These are phyloP conservation scores for Testicularia cyperi DNA, from an alignment of 1,284 basidiomycete genomes.

Conservation along the genomic window DNA sequence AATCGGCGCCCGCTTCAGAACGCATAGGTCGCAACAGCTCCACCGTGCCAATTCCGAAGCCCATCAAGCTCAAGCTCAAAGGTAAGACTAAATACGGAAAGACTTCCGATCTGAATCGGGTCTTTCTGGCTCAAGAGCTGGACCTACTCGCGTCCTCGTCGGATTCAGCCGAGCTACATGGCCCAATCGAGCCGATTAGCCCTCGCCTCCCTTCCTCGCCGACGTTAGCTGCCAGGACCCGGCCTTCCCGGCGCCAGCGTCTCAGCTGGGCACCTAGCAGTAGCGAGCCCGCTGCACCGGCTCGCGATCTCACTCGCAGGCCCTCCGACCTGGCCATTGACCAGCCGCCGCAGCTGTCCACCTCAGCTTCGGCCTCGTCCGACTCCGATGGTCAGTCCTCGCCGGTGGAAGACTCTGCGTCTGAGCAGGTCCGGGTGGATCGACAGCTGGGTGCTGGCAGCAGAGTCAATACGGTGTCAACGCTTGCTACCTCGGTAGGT, in stretches of 20 bases:
- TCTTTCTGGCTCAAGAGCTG: slow-evolving; percentile 60
- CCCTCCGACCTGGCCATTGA: not conserved
- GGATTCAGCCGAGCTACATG: too few relatives aligned
- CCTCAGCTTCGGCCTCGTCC: not conserved
- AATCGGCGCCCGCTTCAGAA: slow-evolving; percentile 7
- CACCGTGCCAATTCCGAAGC: slow-evolving; percentile 7
- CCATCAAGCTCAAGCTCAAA: slow-evolving; percentile 20
- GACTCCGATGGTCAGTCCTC: not conserved
- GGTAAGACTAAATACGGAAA: slow-evolving; percentile 27
- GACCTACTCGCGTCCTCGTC: too few relatives aligned
- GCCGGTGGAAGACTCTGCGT: not conserved
- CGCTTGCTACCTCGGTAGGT: slow-evolving; percentile 2
- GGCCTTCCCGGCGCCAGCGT: slow-evolving; percentile 4
- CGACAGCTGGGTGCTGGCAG: slow-evolving; percentile 17
- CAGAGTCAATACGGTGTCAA: slow-evolving; percentile 5
- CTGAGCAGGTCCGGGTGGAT: not conserved
- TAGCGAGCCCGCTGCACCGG: too few relatives aligned
- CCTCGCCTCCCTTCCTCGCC: too few relatives aligned
- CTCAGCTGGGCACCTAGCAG: slow-evolving; percentile 6
- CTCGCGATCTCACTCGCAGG: too few relatives aligned
- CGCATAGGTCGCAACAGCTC: not conserved
- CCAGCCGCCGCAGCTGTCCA: not conserved
- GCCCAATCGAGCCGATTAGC: too few relatives aligned
- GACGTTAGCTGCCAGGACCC: too few relatives aligned
- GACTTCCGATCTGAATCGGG: slow-evolving; percentile 40